Percentiles rank a stretch among this genome's conserved stretches.
These are phyloP conservation scores for Cercophora newfieldiana DNA, from an alignment of 495 filamentous ascomycete genomes.

Conservation along the genomic window DNA sequence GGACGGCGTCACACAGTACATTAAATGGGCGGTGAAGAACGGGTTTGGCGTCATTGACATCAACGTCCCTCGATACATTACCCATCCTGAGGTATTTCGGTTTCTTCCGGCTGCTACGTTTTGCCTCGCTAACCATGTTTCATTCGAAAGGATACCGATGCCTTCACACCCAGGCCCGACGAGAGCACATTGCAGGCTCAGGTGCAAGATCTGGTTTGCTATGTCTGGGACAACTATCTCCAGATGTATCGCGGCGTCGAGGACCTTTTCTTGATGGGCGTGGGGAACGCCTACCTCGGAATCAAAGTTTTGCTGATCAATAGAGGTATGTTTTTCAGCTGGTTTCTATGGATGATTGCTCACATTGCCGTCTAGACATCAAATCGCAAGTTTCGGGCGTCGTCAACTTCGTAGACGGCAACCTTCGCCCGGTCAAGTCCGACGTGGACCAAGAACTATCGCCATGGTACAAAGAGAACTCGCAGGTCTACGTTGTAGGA, in stretches of 20 bases:
- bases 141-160: slow-evolving; percentile 30
- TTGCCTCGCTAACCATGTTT: neutral
- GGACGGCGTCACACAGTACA: slow-evolving; percentile 74
- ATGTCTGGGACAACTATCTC: slow-evolving; percentile 97
- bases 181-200: slow-evolving; percentile 49
- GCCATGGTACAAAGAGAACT: slow-evolving; percentile 72
- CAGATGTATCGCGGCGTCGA: slow-evolving; percentile 66
- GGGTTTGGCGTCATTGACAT: slow-evolving; percentile 83
- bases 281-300: slow-evolving; percentile 73
- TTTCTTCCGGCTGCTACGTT: neutral
- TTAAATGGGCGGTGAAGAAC: slow-evolving; percentile 73
- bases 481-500: slow-evolving; percentile 68
- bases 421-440: slow-evolving; percentile 65
- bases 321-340: slow-evolving; percentile 49
- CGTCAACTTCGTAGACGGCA: slow-evolving; percentile 61
- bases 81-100: slow-evolving; percentile 51
- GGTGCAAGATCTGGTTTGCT: slow-evolving; percentile 74
- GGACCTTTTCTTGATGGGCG: slow-evolving; percentile 78
- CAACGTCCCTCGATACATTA: slow-evolving; percentile 77
- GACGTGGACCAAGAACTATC: slow-evolving; percentile 63
- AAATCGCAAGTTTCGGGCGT: slow-evolving; percentile 48
- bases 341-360: neutral
- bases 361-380: slow-evolving; percentile 37
- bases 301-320: slow-evolving; percentile 68
- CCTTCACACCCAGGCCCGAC: slow-evolving; percentile 35